phyloP scores from a whole-genome alignment of 176 grass and related monocot species.

The Aegilops speltoides region DNA sequence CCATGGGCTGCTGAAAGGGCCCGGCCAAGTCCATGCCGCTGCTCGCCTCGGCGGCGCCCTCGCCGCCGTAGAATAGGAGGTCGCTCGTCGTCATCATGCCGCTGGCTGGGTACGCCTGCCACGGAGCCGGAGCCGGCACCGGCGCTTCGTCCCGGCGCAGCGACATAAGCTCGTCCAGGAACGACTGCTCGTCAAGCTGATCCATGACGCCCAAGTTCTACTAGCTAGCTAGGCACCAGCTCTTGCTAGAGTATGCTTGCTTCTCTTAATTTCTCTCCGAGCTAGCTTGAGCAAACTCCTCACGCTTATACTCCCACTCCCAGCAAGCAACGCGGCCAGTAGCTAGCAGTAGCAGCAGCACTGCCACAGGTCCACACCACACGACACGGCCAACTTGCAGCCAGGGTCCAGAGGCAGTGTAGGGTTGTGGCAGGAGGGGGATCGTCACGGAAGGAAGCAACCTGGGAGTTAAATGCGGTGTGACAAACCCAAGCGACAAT shows the following conservation, averaged over 20 bases:
- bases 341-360: not conserved
- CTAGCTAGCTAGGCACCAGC: not conserved
- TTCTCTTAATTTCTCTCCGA: not conserved
- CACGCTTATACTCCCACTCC: not conserved
- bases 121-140: not conserved
- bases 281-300: conserved; percentile 23
- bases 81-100: conserved; percentile 43
- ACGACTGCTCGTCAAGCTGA: conserved; percentile 63
- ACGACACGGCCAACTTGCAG: conserved; percentile 32
- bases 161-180: conserved; percentile 81
- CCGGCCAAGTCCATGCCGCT: not conserved
- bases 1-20: conserved; percentile 18
- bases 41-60: not conserved
- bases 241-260: not conserved
- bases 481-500: conserved; percentile 23
- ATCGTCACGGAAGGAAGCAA: conserved; percentile 18
- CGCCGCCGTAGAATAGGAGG: conserved; percentile 59
- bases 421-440: not conserved
- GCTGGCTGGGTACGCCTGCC: conserved; percentile 39
- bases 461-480: conserved; percentile 4
- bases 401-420: not conserved
- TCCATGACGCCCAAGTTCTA: conserved; percentile 39
- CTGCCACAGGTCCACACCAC: not conserved
- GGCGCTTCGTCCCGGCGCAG: conserved; percentile 44
- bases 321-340: not conserved